Base-by-base conservation (phyloP, 306 rosid species). In the Pyrus bretschneideri region DNA sequence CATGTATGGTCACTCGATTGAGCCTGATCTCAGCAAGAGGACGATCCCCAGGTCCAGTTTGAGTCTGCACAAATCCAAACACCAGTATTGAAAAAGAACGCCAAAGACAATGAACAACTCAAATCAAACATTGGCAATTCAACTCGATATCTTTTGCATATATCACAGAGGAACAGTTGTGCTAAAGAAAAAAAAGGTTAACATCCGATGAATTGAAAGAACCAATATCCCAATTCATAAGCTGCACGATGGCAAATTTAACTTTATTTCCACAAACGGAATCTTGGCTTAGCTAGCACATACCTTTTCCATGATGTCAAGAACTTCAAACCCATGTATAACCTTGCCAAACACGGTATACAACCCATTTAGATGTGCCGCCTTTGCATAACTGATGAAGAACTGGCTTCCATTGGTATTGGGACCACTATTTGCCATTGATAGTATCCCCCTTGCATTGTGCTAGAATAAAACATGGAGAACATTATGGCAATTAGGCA, bases 271-370 rank as follows among this genome's bases (percentile, higher is more conserved):
- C 54, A 45, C 59, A 79, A 63, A 3, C 19, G 57, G 11, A 65
- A 13, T 18, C 51, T 11, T 8, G 58, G 44, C 10, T 69, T 68
- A 7, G 42, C 31, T 18, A 46, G 72, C 65, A 60, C 52, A 63
- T 85, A 92, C 97, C 99, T 95, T 95, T 86, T 95, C 99, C 97
- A 95, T 95, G 83, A 95, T 84, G 83, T 95, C 97, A 69, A 95
- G 93, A 70, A 95, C 96, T 89, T 95, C 99, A 76, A 95, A 95
- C 55, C 99, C 97, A 82, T 95, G 99, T 67, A 95, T 95, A 11
- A 92, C 99, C 84, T 84, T 84, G 27, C 99, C 99, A 83, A 95
- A 92, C 66, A 92, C 85, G 22, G 97, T 92, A 77, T 95, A 90
- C 63, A 87, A 66, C 29, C 97, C 96, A 81, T 95, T 95, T 69